Evolutionary conservation across 169 alveolate species (phyloP), one percentile per base, ranked within the genome.

Genomic region (Neospora caninum): DNA sequence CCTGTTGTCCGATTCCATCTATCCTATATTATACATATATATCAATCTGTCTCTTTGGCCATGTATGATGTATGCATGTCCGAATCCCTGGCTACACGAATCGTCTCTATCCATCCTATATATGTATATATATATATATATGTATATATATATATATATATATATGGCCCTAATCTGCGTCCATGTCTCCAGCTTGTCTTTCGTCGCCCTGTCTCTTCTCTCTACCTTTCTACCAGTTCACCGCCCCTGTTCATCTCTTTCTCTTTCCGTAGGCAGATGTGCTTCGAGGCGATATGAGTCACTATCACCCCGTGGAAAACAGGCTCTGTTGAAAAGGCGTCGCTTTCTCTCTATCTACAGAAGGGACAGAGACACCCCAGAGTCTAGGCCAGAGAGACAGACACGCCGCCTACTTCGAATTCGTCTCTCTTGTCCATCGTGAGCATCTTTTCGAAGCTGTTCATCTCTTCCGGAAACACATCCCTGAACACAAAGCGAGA

Each of bases 401-500:
- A 27, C 16, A 2, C 20, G 34, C 49, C 36, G 39, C 92, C 45
- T 58, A 88, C 92, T 10, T 88, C 69, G 83, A 88, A 88, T n/a
- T n/a, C 58, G 31, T 67, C 84, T 13, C n/a, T 41, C 34, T 88
- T 64, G 80, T 53, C 83, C 53, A 88, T 88, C 54, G 67, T 70
- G 83, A 88, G 84, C 54, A 88, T 67, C 64, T 53, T 64, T 38
- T 88, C 84, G 58, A 88, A 88, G 58, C 92, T 88, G 64, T 64
- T n/a, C 64, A 58, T n/a, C 39, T 88, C 92, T 29, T 88, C 92
- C 27, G 92, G 92, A 49, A 58, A 88, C n/a, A 53, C 80, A 49
- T 88, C 92, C 80, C 92, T 88, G 92, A 27, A 29, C 7, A 1
- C 0, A 53, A 36, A 34, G 7, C 31, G 38, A 45, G 0, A 84